Evolutionary conservation across 768 basidiomycete species (phyloP).

Genomic region (Mycena filopes): DNA sequence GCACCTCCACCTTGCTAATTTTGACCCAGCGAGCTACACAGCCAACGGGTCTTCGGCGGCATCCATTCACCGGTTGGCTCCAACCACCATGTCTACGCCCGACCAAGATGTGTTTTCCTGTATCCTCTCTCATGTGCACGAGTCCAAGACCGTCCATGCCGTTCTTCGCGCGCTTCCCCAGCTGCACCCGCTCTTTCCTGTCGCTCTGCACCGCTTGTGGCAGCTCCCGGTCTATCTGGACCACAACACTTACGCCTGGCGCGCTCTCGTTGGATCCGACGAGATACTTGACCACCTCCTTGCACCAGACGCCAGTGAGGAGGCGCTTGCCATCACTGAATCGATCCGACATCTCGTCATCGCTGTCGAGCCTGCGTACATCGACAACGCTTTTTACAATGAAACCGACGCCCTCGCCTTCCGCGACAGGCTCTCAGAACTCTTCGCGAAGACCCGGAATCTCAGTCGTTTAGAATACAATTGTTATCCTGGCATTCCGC

Average conservation of each 20-base stretch:
- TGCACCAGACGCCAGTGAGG: not conserved
- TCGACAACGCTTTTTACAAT: too few relatives aligned
- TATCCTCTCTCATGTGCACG: constrained; percentile 25
- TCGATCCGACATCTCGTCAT: constrained; percentile 18
- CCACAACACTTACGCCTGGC: not conserved
- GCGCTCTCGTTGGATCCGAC: not conserved
- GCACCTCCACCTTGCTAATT: too few relatives aligned
- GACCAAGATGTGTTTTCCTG: constrained; percentile 30
- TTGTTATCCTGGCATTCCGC: constrained; percentile 21
- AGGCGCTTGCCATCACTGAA: not conserved
- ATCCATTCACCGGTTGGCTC: too few relatives aligned
- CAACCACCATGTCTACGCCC: too few relatives aligned
- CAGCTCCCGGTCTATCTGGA: constrained; percentile 30
- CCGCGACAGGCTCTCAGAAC: constrained; percentile 10
- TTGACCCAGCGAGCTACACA: too few relatives aligned
- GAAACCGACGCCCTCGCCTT: constrained; percentile 7
- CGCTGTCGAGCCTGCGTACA: not conserved
- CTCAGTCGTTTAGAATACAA: constrained; percentile 31
- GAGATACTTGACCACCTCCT: constrained; percentile 17
- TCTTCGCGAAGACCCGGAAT: constrained; percentile 21
- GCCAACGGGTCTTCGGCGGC: too few relatives aligned
- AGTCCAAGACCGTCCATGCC: constrained; percentile 11
- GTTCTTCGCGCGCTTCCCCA: constrained; percentile 22
- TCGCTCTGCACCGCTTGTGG: constrained; percentile 15
- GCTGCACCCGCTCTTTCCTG: constrained; percentile 3